Base-by-base conservation (phyloP, 2,329 filamentous ascomycete genomes). In the Orbilia quercus region DNA sequence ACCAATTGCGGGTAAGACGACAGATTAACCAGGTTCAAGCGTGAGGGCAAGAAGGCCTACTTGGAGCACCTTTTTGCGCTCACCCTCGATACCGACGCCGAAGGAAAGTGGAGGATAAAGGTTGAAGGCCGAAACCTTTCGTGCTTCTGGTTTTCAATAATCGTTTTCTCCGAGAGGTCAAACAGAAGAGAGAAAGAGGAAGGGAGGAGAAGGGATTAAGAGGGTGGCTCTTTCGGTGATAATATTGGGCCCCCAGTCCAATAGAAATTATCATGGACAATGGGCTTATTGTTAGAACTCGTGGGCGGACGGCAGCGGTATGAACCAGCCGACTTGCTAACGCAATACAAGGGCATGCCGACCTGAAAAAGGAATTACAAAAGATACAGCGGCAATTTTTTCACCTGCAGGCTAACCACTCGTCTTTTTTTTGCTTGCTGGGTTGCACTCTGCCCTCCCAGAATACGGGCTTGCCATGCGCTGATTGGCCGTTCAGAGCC, bases 341-440 rank as follows among this genome's bases (percentile, higher is more conserved):
- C 67, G 67, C 67, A 72, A 64, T 71, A 42, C 67, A 72, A 71
- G 67, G 67, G 59, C 59, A 47, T 65, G 67, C 28, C 44, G 58
- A 59, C 42, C 23, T 54, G 59, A 40, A 65, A 59, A 72, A 65
- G 47, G 25, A 65, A 65, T n/a, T 45, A 48, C 40, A 23, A 23
- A 44, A 71, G 59, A 72, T 65, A 65, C 38, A 65, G 67, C 67
- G 67, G 67, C 67, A 72, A 71, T 64, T 72, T 65, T n/a, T 72
- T 65, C 42, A 65, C 44, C 58, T 71, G 66, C 66, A 63, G 45
- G 59, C 66, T 71, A 57, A 44, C 65, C 51, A 64, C 23, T 54
- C 63, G 63, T 51, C 63, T 44, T 66, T 62, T n/a, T 54, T 31
- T 47, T 67, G 54, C 63, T 67, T 54, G 63, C 63, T 60, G 20